phyloP scores from a whole-genome alignment of 2,329 filamentous ascomycete species.

The Phialophora expanda region DNA sequence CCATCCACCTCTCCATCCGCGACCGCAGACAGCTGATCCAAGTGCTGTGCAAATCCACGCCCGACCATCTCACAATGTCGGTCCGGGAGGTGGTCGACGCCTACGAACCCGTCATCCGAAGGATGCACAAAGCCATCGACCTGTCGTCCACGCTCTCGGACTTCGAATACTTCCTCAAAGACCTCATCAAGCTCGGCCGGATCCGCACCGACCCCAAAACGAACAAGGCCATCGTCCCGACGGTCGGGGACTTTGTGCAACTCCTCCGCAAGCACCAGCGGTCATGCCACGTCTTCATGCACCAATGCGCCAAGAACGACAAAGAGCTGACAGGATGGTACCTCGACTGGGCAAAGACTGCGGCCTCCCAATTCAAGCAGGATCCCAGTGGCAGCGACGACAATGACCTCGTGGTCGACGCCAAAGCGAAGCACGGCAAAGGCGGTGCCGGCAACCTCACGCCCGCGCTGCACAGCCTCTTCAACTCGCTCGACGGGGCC shows the following conservation, averaged over 20 bases:
- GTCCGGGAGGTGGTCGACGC: conserved; percentile 69
- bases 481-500: conserved; percentile 54
- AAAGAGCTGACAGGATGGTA: conserved; percentile 68
- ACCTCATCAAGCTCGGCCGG: conserved; percentile 66
- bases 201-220: conserved; percentile 43
- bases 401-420: conserved; percentile 33
- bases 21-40: conserved; percentile 74
- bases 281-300: conserved; percentile 71
- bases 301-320: conserved; percentile 70
- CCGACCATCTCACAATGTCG: conserved; percentile 73
- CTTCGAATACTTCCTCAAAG: conserved; percentile 70
- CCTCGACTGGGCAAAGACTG: conserved; percentile 64
- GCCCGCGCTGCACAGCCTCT: conserved; percentile 49
- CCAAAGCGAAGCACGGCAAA: conserved; percentile 34
- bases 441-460: conserved; percentile 52
- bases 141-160: conserved; percentile 71
- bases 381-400: conserved; percentile 8
- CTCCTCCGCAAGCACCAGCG: conserved; percentile 68
- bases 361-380: conserved; percentile 61
- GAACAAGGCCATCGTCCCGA: conserved; percentile 52
- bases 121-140: conserved; percentile 73
- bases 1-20: conserved; percentile 70
- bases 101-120: conserved; percentile 75
- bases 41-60: conserved; percentile 69
- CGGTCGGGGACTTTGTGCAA: conserved; percentile 73